Conservation (phyloP, 768 basidiomycete genomes). For the Boletus coccyginus region DNA sequence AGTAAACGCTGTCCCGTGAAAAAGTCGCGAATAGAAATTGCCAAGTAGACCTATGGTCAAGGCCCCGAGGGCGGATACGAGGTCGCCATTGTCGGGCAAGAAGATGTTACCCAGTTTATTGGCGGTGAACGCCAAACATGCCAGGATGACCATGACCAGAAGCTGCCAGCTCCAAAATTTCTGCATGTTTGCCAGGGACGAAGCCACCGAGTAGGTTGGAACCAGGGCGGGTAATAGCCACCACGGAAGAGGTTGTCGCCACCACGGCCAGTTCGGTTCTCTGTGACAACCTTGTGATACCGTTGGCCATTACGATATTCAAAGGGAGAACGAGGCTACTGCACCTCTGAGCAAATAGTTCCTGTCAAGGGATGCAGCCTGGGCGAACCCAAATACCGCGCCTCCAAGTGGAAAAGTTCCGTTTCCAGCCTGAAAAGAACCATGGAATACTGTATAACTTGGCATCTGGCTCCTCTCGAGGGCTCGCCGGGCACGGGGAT, state of each 20-base stretch:
- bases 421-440: constrained; percentile 49
- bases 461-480: constrained; percentile 31
- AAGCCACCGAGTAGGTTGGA: constrained; percentile 70
- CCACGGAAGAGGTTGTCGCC: constrained; percentile 73
- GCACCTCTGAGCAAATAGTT: constrained; percentile 33
- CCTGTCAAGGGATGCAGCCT: constrained; percentile 30
- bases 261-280: constrained; percentile 74
- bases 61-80: constrained; percentile 77
- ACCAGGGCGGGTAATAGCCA: constrained; percentile 79
- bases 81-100: constrained; percentile 65
- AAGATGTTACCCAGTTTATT: constrained; percentile 60
- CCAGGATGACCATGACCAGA: constrained; percentile 78
- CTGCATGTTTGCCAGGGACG: constrained; percentile 76
- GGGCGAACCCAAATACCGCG: constrained; percentile 48
- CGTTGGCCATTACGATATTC: constrained; percentile 27
- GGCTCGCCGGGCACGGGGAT: constrained; percentile 48
- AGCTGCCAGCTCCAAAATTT: constrained; percentile 67
- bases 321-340: background rate
- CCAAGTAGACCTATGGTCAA: constrained; percentile 77
- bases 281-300: constrained; percentile 65
- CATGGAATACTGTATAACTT: constrained; percentile 50
- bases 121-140: constrained; percentile 70
- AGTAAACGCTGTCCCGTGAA: constrained; percentile 81
- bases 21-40: constrained; percentile 74
- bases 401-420: constrained; percentile 40